Base-by-base conservation (phyloP, 257 asterid species). In the Lycium ferocissimum region DNA sequence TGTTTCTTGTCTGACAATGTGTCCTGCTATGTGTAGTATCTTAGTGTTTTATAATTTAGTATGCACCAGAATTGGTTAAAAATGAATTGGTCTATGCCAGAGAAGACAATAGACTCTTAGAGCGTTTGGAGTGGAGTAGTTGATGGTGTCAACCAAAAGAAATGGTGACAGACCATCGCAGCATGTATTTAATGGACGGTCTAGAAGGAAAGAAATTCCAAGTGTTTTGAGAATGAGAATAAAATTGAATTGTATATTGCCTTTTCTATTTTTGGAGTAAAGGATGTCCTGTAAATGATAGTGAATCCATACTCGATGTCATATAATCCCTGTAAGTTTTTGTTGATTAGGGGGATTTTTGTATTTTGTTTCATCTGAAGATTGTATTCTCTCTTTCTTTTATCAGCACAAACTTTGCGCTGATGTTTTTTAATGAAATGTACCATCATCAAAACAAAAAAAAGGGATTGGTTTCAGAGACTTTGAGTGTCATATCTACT, bases 11-110 rank as follows among this genome's bases (percentile, higher is more conserved):
- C 61, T 76, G 47, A 14, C 62, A 76, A 15, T 33, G 62, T 22
- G 82, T 76, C 82, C 63, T 53, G 82, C 65, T 13, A 76, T 53
- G 65, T 15, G 47, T 54, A 14, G 22, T 76, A 76, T 26, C 82
- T 51, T 76, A 76, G 65, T 26, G 47, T 47, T 53, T 76, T 51
- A 76, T 76, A 26, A 51, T 76, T 76, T 76, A 51, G 45, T 22
- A 75, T 51, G 47, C 26, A 51, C 62, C 63, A 51, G 49, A 76
- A 76, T 51, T 56, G 5, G 47, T 26, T 76, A 70, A 38, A 26
- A 40, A 70, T 40, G 79, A 69, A 70, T 12, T 70, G 79, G 79
- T 40, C 6, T 38, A 40, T 70, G 15, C 33, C 33, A 38, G 15
- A 9, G 54, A 70, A 70, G 15, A 70, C 54, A 38, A 70, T 70